Base-by-base conservation (phyloP, 2,329 filamentous ascomycete species). In the Colletotrichum euphorbiae region DNA sequence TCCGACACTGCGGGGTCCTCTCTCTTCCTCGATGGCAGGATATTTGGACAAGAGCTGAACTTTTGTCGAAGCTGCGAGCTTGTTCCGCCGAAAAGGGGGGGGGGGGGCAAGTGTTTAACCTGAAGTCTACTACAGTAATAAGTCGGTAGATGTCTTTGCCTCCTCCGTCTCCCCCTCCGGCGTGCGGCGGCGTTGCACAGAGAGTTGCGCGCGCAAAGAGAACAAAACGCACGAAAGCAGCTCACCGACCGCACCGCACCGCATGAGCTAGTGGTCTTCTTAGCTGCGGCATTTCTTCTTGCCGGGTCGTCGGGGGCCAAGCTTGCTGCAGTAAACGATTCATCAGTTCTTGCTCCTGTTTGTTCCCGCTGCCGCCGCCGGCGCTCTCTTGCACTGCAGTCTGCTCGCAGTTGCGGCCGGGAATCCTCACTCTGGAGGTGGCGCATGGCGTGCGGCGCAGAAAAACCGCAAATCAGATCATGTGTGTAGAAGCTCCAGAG, bases 381-480 rank as follows among this genome's bases (percentile, higher is more conserved):
- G n/a, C 24, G 24, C 24, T 24, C 24, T 24, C 24, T 24, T 4
- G 24, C 24, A 24, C 24, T 24, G 24, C 24, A 24, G 24, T 24
- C 5, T 56, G 52, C 52, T 13, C 6, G 33, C 17, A 21, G 11
- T 13, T 51, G 48, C 1, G 13, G 28, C 28, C 28, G 28, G 28
- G 6, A 50, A 50, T 5, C 51, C 33, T 42, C 52, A 33, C 6
- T 56, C 33, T 42, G 19, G 52, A 56, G n/a, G n/a, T 42, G 36
- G 38, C 36, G 54, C 21, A 5, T 12, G 15, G 50, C 40, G 21
- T 15, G n/a, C 42, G 42, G 0, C 7, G 31, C 17, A 48, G 11
- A 42, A 59, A 54, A 11, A 55, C 56, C 13, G 6, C 56, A 50
- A 59, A 48, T 59, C 56, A 59, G 56, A 59, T 50, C 43, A 48